Conservation (phyloP, 306 rosid species). For the Prunus salicina region DNA sequence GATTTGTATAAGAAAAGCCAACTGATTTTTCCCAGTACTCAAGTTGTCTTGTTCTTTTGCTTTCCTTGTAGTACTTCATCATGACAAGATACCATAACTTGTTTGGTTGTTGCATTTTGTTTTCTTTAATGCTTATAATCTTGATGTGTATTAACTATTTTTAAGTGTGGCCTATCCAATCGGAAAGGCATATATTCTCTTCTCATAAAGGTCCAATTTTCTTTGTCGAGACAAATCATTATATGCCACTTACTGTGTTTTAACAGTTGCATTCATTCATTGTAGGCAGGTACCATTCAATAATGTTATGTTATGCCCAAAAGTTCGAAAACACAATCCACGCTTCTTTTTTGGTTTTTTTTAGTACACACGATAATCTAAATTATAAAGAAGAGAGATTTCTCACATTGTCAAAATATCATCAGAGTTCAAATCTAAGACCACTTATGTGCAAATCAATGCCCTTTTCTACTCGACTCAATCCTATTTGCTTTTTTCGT, state of each 20-base stretch:
- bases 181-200: slow-evolving; percentile 1
- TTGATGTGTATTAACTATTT: not conserved
- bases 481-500: fast-evolving
- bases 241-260: slow-evolving; percentile 3
- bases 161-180: not conserved
- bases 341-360: too few relatives aligned
- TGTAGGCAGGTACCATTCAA: not conserved
- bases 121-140: not conserved
- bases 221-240: slow-evolving; percentile 15
- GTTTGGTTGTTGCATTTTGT: not conserved
- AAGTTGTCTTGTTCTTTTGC: not conserved
- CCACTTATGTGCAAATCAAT: fast-evolving
- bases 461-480: too few relatives aligned
- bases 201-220: not conserved
- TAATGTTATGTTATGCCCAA: not conserved
- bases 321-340: not conserved
- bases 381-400: fast-evolving
- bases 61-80: not conserved
- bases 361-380: too few relatives aligned
- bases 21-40: not conserved
- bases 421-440: fast-evolving
- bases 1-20: not conserved
- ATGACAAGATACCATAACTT: not conserved
- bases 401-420: too few relatives aligned
- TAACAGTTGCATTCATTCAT: not conserved